phyloP scores from a whole-genome alignment of 2,329 filamentous ascomycete genomes.

The Alternaria novae-zelandiae region DNA sequence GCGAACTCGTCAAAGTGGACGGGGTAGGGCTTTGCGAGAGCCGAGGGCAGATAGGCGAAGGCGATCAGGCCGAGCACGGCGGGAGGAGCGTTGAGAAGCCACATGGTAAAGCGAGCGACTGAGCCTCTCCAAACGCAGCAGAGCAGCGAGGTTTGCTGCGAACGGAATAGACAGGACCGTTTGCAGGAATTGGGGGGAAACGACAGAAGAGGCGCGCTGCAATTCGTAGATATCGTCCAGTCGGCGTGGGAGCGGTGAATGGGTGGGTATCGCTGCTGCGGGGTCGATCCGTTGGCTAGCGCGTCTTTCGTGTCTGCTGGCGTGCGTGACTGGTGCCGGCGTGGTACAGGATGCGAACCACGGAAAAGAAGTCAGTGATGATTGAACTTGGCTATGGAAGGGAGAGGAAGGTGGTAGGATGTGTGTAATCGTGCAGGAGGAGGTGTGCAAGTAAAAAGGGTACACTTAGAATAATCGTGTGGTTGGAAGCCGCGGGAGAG shows the following conservation, averaged over 20 bases:
- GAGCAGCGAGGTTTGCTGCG: slow-evolving; percentile 4
- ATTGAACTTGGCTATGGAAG: background rate
- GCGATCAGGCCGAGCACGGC: slow-evolving; percentile 62
- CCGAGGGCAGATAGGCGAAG: slow-evolving; percentile 59
- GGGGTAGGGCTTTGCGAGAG: slow-evolving; percentile 49
- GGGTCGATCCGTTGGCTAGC: slow-evolving; percentile 24
- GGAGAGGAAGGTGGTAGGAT: slow-evolving; percentile 3
- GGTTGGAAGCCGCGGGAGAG: slow-evolving; percentile 26
- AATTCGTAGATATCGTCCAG: slow-evolving; percentile 3
- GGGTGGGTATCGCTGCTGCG: slow-evolving; percentile 15
- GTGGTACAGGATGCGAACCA: background rate
- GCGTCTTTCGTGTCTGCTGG: slow-evolving; percentile 9
- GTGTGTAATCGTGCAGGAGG: slow-evolving; percentile 22
- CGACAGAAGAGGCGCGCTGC: slow-evolving; percentile 1
- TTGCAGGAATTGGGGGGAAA: slow-evolving; percentile 10
- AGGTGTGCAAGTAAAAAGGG: slow-evolving; percentile 38
- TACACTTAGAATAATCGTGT: slow-evolving; percentile 37
- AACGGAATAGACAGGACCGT: slow-evolving; percentile 8
- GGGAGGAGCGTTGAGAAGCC: slow-evolving; percentile 67
- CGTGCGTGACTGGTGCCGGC: slow-evolving; percentile 1
- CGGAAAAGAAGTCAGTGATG: slow-evolving; percentile 17
- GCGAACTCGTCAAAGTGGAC: slow-evolving; percentile 35
- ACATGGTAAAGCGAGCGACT: slow-evolving; percentile 27
- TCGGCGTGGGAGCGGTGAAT: slow-evolving; percentile 22
- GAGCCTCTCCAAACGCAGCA: slow-evolving; percentile 13